Base-by-base conservation (phyloP, 2,329 filamentous ascomycete genomes). In the Basipetospora chlamydospora region DNA sequence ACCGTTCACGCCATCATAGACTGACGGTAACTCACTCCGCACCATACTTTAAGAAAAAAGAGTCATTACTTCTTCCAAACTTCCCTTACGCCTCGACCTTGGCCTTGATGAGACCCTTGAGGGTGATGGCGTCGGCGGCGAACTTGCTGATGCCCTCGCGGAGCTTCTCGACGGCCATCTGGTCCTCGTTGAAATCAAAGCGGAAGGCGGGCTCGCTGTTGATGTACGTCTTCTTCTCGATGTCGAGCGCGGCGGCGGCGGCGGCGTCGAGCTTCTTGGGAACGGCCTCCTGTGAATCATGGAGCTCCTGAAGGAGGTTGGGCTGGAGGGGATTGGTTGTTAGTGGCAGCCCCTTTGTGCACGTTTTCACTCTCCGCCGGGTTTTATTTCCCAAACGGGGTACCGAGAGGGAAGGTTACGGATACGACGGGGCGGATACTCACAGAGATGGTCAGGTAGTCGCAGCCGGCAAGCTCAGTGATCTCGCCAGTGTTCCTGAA, bases 141-240 rank as follows among this genome's bases (percentile, higher is more conserved):
- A 98, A 98, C 70, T 95, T 95, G 73, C 84, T 92, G 72, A 98
- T 98, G 65, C 90, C 90, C 68, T 98, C 90, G 44, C 87, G 83
- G 51, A 98, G 78, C 81, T 98, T 98, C 80, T 96, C 87, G 48
- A 93, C 85, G 45, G 84, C 90, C 90, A 98, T 98, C 62, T 88
- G 81, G 56, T 98, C 86, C 74, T 98, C 90, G 74, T 98, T 98
- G 78, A 98, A 94, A 66, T 87, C 82, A 71, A 95, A 98, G 61
- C 90, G 86, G 87, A 96, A 98, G 34, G 64, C 55, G 37, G 86
- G 53, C 75, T 98, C 90, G 63, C 90, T 70, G 57, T 80, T 75
- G 63, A 98, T 80, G 75, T 94, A 98, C 40, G 67, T 67, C 71
- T 82, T 83, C 82, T 86, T 93, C 68, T 80, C 65, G 48, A 98